Conservation (phyloP, 2,329 filamentous ascomycete genomes). For the Fusarium odoratissimum region DNA sequence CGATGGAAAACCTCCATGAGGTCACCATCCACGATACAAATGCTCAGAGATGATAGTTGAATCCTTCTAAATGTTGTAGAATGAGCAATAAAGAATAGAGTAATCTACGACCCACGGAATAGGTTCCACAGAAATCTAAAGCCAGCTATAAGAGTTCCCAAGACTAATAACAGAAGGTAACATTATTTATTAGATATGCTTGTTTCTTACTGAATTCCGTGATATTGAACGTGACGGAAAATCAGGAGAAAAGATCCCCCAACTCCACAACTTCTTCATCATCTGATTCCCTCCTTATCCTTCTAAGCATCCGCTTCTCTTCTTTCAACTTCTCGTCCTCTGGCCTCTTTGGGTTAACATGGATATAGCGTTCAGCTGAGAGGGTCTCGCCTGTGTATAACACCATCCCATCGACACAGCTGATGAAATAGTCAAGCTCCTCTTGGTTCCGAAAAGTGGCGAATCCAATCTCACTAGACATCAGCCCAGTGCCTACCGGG, state of each 20-base stretch:
- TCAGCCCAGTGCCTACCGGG: background rate
- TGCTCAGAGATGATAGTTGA: background rate
- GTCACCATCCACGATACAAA: background rate
- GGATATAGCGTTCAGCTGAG: background rate
- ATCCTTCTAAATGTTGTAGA: background rate
- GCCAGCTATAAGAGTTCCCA: background rate
- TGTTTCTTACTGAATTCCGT: background rate
- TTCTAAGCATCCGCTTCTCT: background rate
- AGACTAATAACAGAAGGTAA: background rate
- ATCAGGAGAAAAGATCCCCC: background rate
- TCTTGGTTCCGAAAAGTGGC: slow-evolving; percentile 13
- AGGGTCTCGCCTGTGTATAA: slow-evolving; percentile 6
- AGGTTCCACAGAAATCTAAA: accelerated
- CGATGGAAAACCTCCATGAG: background rate
- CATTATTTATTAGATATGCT: accelerated
- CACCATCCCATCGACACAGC: background rate
- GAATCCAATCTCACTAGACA: background rate
- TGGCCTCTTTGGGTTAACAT: background rate
- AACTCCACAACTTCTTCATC: background rate
- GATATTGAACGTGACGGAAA: background rate
- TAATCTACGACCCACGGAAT: accelerated
- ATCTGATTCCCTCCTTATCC: background rate
- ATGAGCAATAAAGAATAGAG: background rate
- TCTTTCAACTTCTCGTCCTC: background rate
- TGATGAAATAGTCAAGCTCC: background rate